Evolutionary conservation across 768 basidiomycete species (phyloP).

Genomic region (Rhodotorula sphaerocarpa): DNA sequence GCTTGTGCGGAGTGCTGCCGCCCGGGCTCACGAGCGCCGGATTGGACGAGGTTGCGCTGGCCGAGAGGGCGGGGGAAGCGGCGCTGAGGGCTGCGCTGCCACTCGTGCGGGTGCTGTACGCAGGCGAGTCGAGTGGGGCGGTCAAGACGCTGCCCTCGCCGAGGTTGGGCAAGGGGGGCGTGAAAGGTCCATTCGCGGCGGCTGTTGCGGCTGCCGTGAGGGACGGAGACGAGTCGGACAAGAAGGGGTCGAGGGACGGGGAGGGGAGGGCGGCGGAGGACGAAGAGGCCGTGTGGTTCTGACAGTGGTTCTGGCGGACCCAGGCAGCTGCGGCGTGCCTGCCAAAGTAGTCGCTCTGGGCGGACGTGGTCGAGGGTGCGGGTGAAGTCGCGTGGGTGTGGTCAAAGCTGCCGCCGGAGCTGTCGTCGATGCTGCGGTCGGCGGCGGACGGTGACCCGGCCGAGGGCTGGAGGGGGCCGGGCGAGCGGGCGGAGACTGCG

Average conservation of each 20-base stretch:
- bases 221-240: too few relatives aligned
- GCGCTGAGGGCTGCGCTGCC: too few relatives aligned
- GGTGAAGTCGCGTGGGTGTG: neutral
- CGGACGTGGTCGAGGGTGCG: neutral
- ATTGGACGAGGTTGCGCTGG: neutral
- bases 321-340: neutral
- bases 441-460: neutral
- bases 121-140: neutral
- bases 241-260: too few relatives aligned
- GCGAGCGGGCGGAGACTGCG: neutral
- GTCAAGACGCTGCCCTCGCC: too few relatives aligned
- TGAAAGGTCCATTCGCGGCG: too few relatives aligned
- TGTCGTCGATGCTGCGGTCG: neutral
- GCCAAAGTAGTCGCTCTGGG: constrained; percentile 9
- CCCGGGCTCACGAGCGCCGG: neutral
- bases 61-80: too few relatives aligned
- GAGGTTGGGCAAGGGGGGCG: too few relatives aligned
- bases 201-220: too few relatives aligned
- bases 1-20: constrained; percentile 4
- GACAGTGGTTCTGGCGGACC: neutral
- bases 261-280: too few relatives aligned
- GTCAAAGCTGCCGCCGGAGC: neutral
- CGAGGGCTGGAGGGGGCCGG: neutral
- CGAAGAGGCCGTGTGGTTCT: too few relatives aligned
- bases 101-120: too few relatives aligned